Base-by-base conservation (phyloP, 441 rosid genomes). In the Adansonia gregorii region DNA sequence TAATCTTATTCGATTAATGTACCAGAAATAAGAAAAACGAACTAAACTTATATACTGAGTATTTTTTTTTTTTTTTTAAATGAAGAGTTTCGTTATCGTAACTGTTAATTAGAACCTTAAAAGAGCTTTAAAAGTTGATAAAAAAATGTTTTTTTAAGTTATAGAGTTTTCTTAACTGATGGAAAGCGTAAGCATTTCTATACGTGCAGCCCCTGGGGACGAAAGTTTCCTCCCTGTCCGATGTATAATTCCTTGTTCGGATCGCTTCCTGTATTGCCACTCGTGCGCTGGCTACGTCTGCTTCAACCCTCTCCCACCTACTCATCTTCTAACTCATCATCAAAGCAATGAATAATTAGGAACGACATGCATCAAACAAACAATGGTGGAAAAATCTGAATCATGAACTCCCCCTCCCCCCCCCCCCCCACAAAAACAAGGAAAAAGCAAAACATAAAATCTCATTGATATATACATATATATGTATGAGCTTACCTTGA, bases 181-280 rank as follows among this genome's bases (percentile, higher is more conserved):
- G 84, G 73, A 83, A 83, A 64, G 84, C 86, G 73, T 80, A 76
- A 0, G 84, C 45, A 48, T 80, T 81, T 78, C 84, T 78, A 76
- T 83, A 83, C 45, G 78, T 65, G 5, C 39, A 73, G 67, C 86
- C 86, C 8, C 67, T 48, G 69, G 84, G 86, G 43, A 81, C 52
- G 65, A 78, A 83, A 45, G 76, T 60, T 19, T 78, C 68, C 31
- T 78, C 69, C 1, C 11, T 73, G 0, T 73, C 20, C 14, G 69
- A 46, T 1, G 70, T 60, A 63, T 45, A 59, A 31, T 61, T 74
- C 56, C 56, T 60, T 5, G 27, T 43, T 45, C 19, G 22, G 52
- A 74, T 74, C 0, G 77, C 77, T 74, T 74, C 45, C 4, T 4
- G 58, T 45, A 74, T 74, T 8, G 59, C 67, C 3, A 70, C 77